Conservation (phyloP, 345 rosid species). For the Mallotus nudiflorus region DNA sequence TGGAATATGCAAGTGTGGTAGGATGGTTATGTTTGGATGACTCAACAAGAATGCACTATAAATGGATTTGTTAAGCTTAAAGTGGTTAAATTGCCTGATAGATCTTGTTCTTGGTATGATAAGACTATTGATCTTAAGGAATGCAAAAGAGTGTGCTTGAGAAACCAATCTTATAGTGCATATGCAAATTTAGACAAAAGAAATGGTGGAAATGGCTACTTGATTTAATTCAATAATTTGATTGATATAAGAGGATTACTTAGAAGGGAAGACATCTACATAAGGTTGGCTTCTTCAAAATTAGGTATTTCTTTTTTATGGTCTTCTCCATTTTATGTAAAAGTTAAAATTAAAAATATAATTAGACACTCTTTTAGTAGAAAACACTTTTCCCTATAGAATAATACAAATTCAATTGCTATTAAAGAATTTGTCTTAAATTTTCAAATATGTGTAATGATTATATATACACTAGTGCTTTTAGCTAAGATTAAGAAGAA, state of each 20-base stretch:
- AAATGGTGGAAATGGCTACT: constrained; percentile 15
- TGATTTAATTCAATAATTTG: constrained; percentile 15
- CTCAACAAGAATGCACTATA: neutral
- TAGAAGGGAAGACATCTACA: neutral
- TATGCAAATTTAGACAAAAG: neutral
- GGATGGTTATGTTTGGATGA: constrained; percentile 11
- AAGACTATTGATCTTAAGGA: neutral
- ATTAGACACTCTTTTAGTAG: no score
- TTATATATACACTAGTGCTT: no score
- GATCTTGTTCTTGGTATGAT: neutral
- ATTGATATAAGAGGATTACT: neutral
- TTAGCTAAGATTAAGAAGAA: no score
- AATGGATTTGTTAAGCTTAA: neutral
- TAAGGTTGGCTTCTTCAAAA: constrained; percentile 8
- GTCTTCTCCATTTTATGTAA: no score
- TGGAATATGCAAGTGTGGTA: neutral
- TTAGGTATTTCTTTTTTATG: neutral
- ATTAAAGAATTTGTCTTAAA: no score
- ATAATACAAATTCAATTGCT: neutral
- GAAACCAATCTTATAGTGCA: constrained; percentile 5
- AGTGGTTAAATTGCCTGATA: constrained; percentile 10
- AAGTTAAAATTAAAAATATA: no score
- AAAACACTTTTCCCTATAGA: no score
- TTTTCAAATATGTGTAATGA: no score
- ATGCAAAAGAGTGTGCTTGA: neutral